These are phyloP conservation scores for Drechmeria coniospora DNA, from an alignment of 2,329 filamentous ascomycete species.

Conservation along the genomic window DNA sequence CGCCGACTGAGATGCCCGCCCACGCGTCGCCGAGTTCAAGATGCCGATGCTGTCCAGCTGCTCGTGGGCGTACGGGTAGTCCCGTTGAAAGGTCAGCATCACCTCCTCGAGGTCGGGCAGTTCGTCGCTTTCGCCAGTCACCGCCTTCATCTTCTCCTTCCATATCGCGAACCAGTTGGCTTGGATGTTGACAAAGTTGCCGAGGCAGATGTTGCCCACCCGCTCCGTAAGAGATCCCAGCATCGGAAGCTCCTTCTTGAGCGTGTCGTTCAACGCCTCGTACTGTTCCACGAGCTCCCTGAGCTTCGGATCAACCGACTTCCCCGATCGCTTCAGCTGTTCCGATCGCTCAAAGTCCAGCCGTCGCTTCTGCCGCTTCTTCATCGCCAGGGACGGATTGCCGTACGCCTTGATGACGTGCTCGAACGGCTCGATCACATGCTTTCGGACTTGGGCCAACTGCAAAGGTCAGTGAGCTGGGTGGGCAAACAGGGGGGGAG, in stretches of 20 bases:
- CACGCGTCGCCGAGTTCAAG: slow-evolving; percentile 53
- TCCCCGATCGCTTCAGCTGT: slow-evolving; percentile 61
- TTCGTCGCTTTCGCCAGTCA: slow-evolving; percentile 49
- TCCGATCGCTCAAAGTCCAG: slow-evolving; percentile 75
- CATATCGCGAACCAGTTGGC: slow-evolving; percentile 69
- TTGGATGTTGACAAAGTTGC: slow-evolving; percentile 74
- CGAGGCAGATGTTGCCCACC: slow-evolving; percentile 68
- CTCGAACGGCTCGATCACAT: slow-evolving; percentile 74
- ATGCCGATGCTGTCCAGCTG: slow-evolving; percentile 58
- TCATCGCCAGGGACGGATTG: slow-evolving; percentile 76
- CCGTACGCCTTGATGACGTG: slow-evolving; percentile 65
- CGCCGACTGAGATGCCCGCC: slow-evolving; percentile 43
- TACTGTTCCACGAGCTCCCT: slow-evolving; percentile 78
- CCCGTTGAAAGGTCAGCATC: slow-evolving; percentile 59
- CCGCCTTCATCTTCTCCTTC: slow-evolving; percentile 65
- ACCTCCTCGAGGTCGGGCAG: slow-evolving; percentile 59
- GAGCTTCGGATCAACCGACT: slow-evolving; percentile 77
- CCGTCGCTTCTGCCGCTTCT: slow-evolving; percentile 86
- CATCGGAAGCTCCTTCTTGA: slow-evolving; percentile 82
- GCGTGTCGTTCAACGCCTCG: slow-evolving; percentile 75
- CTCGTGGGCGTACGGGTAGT: slow-evolving; percentile 63
- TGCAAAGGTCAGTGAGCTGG: slow-evolving; percentile 11
- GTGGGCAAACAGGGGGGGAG: neutral
- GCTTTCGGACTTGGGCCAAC: slow-evolving; percentile 55
- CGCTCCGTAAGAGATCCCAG: slow-evolving; percentile 70